Percentiles rank a stretch among this genome's conserved stretches.
phyloP scores from a whole-genome alignment of 495 filamentous ascomycete species.

The Talaromyces adpressus region DNA sequence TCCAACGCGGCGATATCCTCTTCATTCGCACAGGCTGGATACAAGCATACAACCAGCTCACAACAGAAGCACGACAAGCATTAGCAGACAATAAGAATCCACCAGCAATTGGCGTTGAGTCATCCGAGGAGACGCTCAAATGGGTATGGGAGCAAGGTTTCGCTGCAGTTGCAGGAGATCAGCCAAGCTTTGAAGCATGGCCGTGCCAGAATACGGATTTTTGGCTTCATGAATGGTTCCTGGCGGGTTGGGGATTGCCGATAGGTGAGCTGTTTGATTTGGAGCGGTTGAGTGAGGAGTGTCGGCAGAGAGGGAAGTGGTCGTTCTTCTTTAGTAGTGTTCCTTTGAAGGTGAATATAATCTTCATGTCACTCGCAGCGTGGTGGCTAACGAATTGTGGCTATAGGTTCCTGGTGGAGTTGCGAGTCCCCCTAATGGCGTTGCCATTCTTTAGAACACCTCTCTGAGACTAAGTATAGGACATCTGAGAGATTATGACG shows the following conservation, averaged over 20 bases:
- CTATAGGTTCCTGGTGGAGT: constrained; percentile 4
- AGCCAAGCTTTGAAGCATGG: constrained; percentile 16
- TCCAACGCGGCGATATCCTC: too few species aligned
- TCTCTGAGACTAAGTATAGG: neutral
- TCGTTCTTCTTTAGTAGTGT: constrained; percentile 49
- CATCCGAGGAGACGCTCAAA: too few species aligned
- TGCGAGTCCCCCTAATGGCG: neutral
- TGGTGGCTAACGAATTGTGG: neutral
- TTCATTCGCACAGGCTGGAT: too few species aligned
- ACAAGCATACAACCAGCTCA: too few species aligned
- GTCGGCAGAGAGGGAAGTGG: constrained; percentile 34
- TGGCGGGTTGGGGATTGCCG: constrained; percentile 50
- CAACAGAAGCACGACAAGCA: too few species aligned
- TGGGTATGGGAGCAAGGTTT: too few species aligned
- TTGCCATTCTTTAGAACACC: neutral
- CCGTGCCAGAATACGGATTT: constrained; percentile 22
- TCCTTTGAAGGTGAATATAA: too few species aligned
- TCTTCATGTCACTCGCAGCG: too few species aligned
- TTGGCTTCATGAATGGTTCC: constrained; percentile 44
- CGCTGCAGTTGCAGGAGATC: too few species aligned
- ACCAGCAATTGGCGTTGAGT: too few species aligned
- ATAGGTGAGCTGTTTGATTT: constrained; percentile 56
- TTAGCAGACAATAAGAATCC: too few species aligned
- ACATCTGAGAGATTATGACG: neutral
- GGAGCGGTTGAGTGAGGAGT: constrained; percentile 38